Evolutionary conservation across 305 asterid species (phyloP).

Genomic region (Nicotiana rustica): DNA sequence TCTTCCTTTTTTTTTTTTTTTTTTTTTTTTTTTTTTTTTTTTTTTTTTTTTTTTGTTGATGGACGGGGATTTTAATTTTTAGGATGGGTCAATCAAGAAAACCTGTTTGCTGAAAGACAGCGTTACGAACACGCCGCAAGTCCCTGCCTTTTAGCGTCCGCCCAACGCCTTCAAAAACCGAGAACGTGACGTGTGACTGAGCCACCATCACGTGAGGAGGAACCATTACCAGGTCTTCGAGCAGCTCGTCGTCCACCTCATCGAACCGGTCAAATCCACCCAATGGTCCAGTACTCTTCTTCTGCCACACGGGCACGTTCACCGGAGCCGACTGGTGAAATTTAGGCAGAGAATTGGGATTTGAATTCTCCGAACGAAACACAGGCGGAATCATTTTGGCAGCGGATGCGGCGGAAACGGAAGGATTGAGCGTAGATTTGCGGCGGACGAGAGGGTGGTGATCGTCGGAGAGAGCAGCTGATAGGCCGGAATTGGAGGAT

Average conservation of each 20-base stretch:
- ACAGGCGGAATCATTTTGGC: slow-evolving; percentile 44
- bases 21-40: neutral
- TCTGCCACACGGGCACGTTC: slow-evolving; percentile 73
- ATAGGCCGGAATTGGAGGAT: slow-evolving; percentile 57
- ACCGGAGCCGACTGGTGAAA: slow-evolving; percentile 84
- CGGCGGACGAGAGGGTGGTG: slow-evolving; percentile 57
- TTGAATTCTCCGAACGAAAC: slow-evolving; percentile 46
- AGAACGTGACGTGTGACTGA: slow-evolving; percentile 79
- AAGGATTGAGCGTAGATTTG: slow-evolving; percentile 53
- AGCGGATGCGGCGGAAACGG: slow-evolving; percentile 45
- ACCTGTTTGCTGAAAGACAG: slow-evolving; percentile 92
- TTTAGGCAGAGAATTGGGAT: slow-evolving; percentile 38
- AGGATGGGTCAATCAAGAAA: slow-evolving; percentile 61
- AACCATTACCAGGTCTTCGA: slow-evolving; percentile 58
- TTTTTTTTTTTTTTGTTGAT: neutral
- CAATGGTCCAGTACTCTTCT: slow-evolving; percentile 37
- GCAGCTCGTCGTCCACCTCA: slow-evolving; percentile 47
- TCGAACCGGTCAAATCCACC: slow-evolving; percentile 45
- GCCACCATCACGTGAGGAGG: slow-evolving; percentile 93
- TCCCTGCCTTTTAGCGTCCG: slow-evolving; percentile 92
- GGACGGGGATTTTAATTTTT: neutral
- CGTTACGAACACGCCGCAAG: slow-evolving; percentile 76
- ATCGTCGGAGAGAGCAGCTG: slow-evolving; percentile 64
- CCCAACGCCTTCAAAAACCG: slow-evolving; percentile 90
- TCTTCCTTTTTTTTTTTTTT: neutral